A percentile compares a stretch with the other conserved stretches of the same genome.
phyloP scores from a whole-genome alignment of 352 stramenopile genomes.

The Aphanomyces invadans region DNA sequence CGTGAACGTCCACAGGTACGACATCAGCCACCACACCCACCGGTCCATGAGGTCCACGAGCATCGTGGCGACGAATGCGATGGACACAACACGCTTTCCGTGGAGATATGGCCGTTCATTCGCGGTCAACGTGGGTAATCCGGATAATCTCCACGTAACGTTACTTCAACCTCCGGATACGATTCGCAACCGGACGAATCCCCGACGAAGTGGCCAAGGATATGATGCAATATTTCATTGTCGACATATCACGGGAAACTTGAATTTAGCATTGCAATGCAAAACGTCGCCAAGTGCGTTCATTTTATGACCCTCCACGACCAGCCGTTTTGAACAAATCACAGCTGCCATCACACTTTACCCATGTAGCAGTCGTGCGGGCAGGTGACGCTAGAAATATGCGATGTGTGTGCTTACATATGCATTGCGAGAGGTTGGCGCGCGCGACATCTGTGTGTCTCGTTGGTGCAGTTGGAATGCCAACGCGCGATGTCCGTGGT shows the following conservation, averaged over 20 bases:
- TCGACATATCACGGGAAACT: not conserved
- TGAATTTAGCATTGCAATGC: too few species aligned
- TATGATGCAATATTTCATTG: not conserved
- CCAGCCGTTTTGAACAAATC: not conserved
- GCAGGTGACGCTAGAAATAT: not conserved
- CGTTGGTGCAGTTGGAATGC: too few species aligned
- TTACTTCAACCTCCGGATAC: slow-evolving; percentile 12
- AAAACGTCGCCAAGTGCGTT: too few species aligned
- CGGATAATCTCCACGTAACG: not conserved
- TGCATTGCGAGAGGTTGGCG: too few species aligned
- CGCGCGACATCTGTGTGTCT: too few species aligned
- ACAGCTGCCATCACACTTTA: not conserved
- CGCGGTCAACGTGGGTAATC: not conserved
- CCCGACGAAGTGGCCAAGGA: not conserved
- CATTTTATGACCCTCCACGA: not conserved
- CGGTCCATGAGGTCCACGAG: not conserved
- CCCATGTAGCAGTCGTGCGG: not conserved
- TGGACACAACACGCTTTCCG: not conserved
- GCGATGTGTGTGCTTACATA: not conserved
- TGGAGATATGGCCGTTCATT: not conserved
- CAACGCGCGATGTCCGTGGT: too few species aligned
- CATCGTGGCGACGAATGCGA: not conserved
- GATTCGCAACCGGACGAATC: not conserved
- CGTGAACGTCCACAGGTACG: not conserved
- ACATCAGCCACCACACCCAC: not conserved